Evolutionary conservation across 805 yeast species (phyloP).

Genomic region (Saccharomycopsis schoenii): DNA sequence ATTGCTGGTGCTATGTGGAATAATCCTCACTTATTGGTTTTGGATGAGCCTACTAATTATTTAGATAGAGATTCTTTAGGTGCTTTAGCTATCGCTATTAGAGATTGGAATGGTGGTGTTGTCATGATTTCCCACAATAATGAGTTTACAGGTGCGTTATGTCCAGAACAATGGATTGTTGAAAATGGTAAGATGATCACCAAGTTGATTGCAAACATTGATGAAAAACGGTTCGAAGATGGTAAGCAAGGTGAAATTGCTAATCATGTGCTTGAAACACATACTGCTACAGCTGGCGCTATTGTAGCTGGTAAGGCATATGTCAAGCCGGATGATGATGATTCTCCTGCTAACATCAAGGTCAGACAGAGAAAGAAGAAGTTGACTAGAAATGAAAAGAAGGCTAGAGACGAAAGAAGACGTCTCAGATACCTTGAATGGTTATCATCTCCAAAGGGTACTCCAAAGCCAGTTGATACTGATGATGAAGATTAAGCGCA

Average conservation of each 20-base stretch:
- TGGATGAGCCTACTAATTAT: conserved; percentile 98
- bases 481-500: conserved; percentile 54
- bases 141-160: conserved; percentile 93
- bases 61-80: conserved; percentile 96
- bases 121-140: conserved; percentile 97
- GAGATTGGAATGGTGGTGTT: conserved; percentile 98
- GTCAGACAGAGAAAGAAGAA: conserved; percentile 90
- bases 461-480: conserved; percentile 88
- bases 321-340: conserved; percentile 49
- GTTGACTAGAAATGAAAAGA: conserved; percentile 94
- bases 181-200: conserved; percentile 85
- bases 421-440: conserved; percentile 89
- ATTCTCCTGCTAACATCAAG: conserved; percentile 93
- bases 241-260: conserved; percentile 51
- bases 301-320: conserved; percentile 23
- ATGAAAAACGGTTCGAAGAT: conserved; percentile 74
- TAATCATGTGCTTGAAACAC: conserved; percentile 35
- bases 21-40: conserved; percentile 90
- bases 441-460: conserved; percentile 95
- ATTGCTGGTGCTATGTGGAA: conserved; percentile 99
- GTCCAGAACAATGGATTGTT: conserved; percentile 98
- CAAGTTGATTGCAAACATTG: conserved; percentile 70
- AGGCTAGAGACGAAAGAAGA: conserved; percentile 84
- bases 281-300: conserved; percentile 37
- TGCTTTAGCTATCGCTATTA: conserved; percentile 93